phyloP scores from a whole-genome alignment of 2,329 filamentous ascomycete species.

The Cytospora mali region DNA sequence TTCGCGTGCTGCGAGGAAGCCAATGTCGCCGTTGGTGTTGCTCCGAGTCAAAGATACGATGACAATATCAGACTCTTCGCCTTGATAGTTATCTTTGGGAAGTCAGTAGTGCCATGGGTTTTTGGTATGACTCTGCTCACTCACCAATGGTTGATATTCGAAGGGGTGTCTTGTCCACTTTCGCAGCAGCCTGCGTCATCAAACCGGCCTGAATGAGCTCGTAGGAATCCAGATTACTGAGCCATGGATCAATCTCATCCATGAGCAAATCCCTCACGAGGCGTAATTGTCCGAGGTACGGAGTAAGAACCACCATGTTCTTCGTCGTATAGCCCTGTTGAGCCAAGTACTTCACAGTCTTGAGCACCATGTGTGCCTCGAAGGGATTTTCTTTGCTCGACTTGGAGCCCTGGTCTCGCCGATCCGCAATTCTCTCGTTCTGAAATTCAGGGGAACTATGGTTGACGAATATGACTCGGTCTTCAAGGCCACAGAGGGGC shows the following conservation, averaged over 20 bases:
- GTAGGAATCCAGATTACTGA: slow-evolving; percentile 69
- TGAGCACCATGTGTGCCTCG: slow-evolving; percentile 68
- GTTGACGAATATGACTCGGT: slow-evolving; percentile 67
- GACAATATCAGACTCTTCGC: slow-evolving; percentile 75
- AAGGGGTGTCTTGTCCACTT: slow-evolving; percentile 54
- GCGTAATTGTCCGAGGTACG: slow-evolving; percentile 70
- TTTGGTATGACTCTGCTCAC: slow-evolving; percentile 30
- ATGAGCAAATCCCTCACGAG: slow-evolving; percentile 57
- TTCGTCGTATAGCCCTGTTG: slow-evolving; percentile 72
- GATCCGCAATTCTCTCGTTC: slow-evolving; percentile 47
- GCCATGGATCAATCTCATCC: slow-evolving; percentile 61
- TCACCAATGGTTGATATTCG: slow-evolving; percentile 70
- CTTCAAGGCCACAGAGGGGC: slow-evolving; percentile 57
- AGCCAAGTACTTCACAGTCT: slow-evolving; percentile 65
- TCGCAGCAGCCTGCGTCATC: slow-evolving; percentile 54
- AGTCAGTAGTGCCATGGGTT: slow-evolving; percentile 1
- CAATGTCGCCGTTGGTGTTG: slow-evolving; percentile 65
- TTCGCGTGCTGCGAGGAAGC: slow-evolving; percentile 68
- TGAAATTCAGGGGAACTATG: slow-evolving; percentile 59
- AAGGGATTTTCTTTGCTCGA: slow-evolving; percentile 64
- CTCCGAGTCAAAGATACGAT: slow-evolving; percentile 69
- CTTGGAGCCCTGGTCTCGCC: slow-evolving; percentile 50
- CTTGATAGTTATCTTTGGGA: slow-evolving; percentile 71
- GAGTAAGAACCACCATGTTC: slow-evolving; percentile 69
- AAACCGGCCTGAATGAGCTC: slow-evolving; percentile 67